Evolutionary conservation across 2,329 filamentous ascomycete species (phyloP).

Genomic region (Fusarium euwallaceae): DNA sequence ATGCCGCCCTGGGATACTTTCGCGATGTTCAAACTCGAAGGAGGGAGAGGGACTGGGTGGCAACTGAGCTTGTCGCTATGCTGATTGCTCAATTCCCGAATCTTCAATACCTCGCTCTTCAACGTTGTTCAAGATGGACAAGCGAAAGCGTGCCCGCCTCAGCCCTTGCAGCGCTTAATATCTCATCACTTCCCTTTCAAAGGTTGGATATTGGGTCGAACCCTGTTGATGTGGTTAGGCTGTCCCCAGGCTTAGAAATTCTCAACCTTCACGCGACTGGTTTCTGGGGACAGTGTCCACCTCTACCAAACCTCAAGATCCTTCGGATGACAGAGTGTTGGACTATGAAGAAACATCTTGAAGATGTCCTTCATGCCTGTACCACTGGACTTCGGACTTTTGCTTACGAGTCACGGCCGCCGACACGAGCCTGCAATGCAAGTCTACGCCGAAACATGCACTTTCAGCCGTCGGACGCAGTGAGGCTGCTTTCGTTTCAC

Average conservation of each 20-base stretch:
- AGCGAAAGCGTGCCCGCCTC: neutral
- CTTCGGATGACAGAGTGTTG: conserved; percentile 6
- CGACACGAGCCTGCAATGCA: no score
- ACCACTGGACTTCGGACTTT: conserved; percentile 1
- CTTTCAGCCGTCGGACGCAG: conserved; percentile 13
- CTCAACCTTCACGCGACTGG: conserved; percentile 2
- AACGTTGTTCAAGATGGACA: conserved; percentile 7
- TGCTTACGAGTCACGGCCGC: conserved; percentile 7
- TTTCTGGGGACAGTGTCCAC: neutral
- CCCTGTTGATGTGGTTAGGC: neutral
- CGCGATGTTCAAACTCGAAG: neutral
- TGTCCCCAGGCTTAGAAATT: conserved; percentile 8
- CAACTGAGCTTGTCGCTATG: conserved; percentile 13
- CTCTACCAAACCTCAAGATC: conserved; percentile 7
- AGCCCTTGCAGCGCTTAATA: neutral
- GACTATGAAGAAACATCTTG: neutral
- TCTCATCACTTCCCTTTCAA: conserved; percentile 7
- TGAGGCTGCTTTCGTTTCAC: neutral
- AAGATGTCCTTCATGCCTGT: conserved; percentile 5
- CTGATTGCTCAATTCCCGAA: conserved; percentile 19
- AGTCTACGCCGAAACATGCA: neutral
- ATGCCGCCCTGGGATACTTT: neutral
- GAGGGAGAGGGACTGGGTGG: neutral
- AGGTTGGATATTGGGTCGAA: conserved; percentile 1
- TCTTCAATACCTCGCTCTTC: conserved; percentile 5